Conservation (phyloP, 768 basidiomycete species). For the Hygrocybe coccinea region DNA sequence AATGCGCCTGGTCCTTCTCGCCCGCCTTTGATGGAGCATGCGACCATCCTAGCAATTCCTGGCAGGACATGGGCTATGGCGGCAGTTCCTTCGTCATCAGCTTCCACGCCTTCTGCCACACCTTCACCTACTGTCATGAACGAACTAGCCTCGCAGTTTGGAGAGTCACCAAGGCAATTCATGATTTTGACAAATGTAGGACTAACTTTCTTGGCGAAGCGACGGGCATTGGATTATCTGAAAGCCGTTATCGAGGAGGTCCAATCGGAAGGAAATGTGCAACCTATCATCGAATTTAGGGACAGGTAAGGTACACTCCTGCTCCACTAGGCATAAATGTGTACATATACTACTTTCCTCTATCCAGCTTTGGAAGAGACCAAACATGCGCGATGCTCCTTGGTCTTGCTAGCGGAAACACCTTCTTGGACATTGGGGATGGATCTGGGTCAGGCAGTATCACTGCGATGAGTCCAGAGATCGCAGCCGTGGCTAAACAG, state of each 20-base stretch:
- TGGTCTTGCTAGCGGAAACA: slow-evolving; percentile 79
- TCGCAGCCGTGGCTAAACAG: slow-evolving; percentile 71
- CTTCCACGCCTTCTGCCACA: slow-evolving; percentile 17
- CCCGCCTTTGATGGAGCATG: slow-evolving; percentile 71
- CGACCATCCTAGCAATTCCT: slow-evolving; percentile 69
- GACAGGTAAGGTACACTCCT: slow-evolving; percentile 50
- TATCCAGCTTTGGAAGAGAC: slow-evolving; percentile 77
- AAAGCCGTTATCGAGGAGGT: slow-evolving; percentile 77
- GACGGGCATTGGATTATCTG: slow-evolving; percentile 81
- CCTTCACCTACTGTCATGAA: slow-evolving; percentile 56
- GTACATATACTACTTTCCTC: slow-evolving; percentile 8
- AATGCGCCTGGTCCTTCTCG: slow-evolving; percentile 36
- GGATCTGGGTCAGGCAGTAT: slow-evolving; percentile 42
- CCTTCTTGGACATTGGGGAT: slow-evolving; percentile 56
- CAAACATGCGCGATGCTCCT: slow-evolving; percentile 91
- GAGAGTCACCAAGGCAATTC: slow-evolving; percentile 70
- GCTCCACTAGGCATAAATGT: background rate
- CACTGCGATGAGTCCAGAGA: slow-evolving; percentile 52
- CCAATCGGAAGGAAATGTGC: slow-evolving; percentile 68
- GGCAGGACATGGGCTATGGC: slow-evolving; percentile 85
- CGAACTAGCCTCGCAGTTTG: slow-evolving; percentile 78
- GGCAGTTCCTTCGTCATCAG: slow-evolving; percentile 36
- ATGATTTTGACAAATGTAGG: slow-evolving; percentile 87
- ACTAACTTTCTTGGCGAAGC: slow-evolving; percentile 72
- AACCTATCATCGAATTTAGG: slow-evolving; percentile 77